These are phyloP conservation scores for Sporothrix dimorphospora DNA, from an alignment of 2,329 filamentous ascomycete species.

Conservation along the genomic window DNA sequence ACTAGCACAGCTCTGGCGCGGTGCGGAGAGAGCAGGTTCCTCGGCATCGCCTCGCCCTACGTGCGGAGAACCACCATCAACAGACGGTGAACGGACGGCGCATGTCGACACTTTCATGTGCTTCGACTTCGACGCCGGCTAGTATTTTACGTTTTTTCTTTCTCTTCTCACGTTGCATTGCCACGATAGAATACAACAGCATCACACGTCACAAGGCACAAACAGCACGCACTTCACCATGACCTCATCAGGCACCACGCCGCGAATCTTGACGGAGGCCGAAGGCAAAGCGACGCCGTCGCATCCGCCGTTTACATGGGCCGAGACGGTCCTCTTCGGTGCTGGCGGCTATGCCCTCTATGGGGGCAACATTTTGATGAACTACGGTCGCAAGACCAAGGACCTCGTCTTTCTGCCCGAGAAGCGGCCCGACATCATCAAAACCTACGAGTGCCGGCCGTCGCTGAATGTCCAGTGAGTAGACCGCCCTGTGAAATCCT, in stretches of 20 bases:
- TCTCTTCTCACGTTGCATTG: neutral
- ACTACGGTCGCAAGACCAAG: neutral
- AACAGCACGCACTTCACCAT: neutral
- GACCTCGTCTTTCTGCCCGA: neutral
- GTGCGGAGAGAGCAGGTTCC: conserved; percentile 3
- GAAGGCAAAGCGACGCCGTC: neutral
- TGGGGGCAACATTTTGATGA: conserved; percentile 12
- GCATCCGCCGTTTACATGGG: conserved; percentile 24
- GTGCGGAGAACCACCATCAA: neutral
- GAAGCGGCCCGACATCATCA: conserved; percentile 30
- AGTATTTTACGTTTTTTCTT: neutral
- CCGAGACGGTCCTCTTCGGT: neutral
- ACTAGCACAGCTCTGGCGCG: neutral
- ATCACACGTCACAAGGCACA: too few species aligned
- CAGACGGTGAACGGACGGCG: neutral
- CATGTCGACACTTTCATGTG: neutral
- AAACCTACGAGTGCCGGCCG: conserved; percentile 34
- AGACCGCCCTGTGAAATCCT: too few species aligned
- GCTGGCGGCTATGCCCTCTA: conserved; percentile 28
- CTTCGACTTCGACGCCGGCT: too few species aligned
- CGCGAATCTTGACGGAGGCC: neutral
- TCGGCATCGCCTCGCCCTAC: neutral
- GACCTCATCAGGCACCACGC: neutral
- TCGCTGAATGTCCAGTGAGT: conserved; percentile 27
- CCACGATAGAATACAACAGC: neutral